Base-by-base conservation (phyloP, 23 red algal genomes). In the Agarophyton chilense region DNA sequence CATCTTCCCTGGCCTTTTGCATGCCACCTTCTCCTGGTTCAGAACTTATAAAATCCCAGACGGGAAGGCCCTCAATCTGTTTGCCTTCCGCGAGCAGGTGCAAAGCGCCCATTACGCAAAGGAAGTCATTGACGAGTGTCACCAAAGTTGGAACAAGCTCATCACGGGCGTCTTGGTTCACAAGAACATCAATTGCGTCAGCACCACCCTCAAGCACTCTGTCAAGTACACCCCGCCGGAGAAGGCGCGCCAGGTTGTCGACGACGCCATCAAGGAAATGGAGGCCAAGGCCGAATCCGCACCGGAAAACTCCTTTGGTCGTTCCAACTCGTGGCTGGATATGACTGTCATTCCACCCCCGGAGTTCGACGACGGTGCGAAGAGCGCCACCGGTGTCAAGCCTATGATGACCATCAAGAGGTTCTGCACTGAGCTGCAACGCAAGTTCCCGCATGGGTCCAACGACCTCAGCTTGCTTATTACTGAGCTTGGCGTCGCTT, bases 21-120 rank as follows among this genome's bases (percentile, higher is more conserved):
- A 98, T 54, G 96, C 96, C 18, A 98, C 96, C 49, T 98, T 98
- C 46, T 98, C 96, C 14, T 98, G 96, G 96, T 98, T 98, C 50
- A 70, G 96, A 12, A 98, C 96, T 0, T 98, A 98, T 57, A 98
- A 98, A 62, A 82, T 98, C 5, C 96, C 96, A 0, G 92, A 95
- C 80, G 96, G 96, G 13, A 98, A 98, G 76, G 88, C 63, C 2
- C 87, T 92, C 55, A 98, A 98, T 42, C 31, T 95, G 57, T 98
- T 98, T 77, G 96, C 96, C 25, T 98, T 98, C 56, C 93, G 96
- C 40, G 96, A 98, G 56, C 81, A 94, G 44, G 77, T 98, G 33
- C 96, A 98, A 63, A 82, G 81, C 31, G 71, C 82, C 26, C 73
- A 87, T 60, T 98, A 98, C 33, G 96, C 96, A 3, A 45, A 76